Evolutionary conservation across 495 filamentous ascomycete species (phyloP).

Genomic region (Penicillium bialowiezense): DNA sequence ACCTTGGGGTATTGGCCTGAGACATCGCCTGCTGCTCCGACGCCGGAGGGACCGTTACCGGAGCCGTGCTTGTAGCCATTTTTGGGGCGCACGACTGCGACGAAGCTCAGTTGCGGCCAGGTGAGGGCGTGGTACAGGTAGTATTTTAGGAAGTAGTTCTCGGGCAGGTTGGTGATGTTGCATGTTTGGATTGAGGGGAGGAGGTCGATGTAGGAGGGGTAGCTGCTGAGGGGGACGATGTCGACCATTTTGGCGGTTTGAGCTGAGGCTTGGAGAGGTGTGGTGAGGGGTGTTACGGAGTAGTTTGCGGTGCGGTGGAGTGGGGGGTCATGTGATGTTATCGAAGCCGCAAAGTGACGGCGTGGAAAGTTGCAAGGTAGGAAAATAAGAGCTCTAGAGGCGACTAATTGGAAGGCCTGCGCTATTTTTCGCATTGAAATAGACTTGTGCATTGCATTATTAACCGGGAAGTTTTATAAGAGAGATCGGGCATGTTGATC

Average conservation of each 20-base stretch:
- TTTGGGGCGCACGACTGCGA: constrained; percentile 87
- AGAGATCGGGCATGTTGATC: no score
- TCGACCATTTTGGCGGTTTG: constrained; percentile 44
- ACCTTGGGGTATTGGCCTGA: constrained; percentile 90
- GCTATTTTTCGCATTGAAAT: no score
- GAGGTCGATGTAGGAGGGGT: constrained; percentile 52
- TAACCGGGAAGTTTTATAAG: no score
- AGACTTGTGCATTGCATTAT: no score
- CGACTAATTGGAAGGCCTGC: no score
- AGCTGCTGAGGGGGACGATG: constrained; percentile 48
- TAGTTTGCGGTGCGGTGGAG: constrained; percentile 8
- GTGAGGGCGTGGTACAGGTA: constrained; percentile 99
- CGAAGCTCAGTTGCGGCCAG: constrained; percentile 95
- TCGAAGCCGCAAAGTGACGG: no score
- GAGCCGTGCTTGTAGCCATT: constrained; percentile 40
- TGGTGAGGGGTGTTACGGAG: neutral
- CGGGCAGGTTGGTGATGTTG: constrained; percentile 97
- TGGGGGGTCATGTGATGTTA: constrained; percentile 16
- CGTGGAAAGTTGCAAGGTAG: no score
- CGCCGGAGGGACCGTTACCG: constrained; percentile 1
- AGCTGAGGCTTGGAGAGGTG: neutral
- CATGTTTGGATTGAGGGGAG: constrained; percentile 96
- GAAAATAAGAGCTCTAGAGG: no score
- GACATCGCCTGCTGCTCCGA: constrained; percentile 27
- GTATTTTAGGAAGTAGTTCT: constrained; percentile 99